These are phyloP conservation scores for Plasmodium adleri DNA, from an alignment of 169 alveolate species.

Conservation along the genomic window DNA sequence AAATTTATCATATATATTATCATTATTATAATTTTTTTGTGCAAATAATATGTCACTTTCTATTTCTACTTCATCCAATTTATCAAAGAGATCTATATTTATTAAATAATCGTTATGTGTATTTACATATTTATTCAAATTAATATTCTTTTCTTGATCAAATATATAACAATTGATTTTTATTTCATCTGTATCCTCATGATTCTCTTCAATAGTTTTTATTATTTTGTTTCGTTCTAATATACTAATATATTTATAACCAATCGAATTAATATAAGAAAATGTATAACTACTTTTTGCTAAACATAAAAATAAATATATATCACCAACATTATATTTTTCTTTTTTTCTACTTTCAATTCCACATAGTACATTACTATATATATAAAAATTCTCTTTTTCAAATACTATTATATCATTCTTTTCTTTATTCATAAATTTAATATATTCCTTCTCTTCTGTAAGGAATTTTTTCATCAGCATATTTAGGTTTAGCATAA, in stretches of 20 bases:
- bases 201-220: slow-evolving; percentile 76
- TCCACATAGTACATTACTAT: slow-evolving; percentile 64
- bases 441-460: slow-evolving; percentile 60
- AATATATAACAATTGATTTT: slow-evolving; percentile 48
- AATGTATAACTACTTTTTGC: slow-evolving; percentile 81
- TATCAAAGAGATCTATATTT: slow-evolving; percentile 18
- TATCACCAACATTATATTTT: slow-evolving; percentile 61
- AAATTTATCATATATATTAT: background rate
- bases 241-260: slow-evolving; percentile 84
- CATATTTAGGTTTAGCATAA: slow-evolving; percentile 19
- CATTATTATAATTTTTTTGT: background rate
- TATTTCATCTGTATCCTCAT: slow-evolving; percentile 59
- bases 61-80: slow-evolving; percentile 3
- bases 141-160: slow-evolving; percentile 25
- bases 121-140: slow-evolving; percentile 44
- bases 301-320: slow-evolving; percentile 57
- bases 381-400: slow-evolving; percentile 58
- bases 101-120: slow-evolving; percentile 34
- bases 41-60: background rate
- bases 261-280: slow-evolving; percentile 80
- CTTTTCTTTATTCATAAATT: slow-evolving; percentile 30
- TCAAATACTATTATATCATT: slow-evolving; percentile 68
- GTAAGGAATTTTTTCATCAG: slow-evolving; percentile 52
- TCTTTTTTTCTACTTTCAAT: slow-evolving; percentile 75
- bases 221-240: slow-evolving; percentile 83